Evolutionary conservation across 495 filamentous ascomycete species (phyloP), one percentile per base, ranked within the genome.

Genomic region (Annulohypoxylon stygium): DNA sequence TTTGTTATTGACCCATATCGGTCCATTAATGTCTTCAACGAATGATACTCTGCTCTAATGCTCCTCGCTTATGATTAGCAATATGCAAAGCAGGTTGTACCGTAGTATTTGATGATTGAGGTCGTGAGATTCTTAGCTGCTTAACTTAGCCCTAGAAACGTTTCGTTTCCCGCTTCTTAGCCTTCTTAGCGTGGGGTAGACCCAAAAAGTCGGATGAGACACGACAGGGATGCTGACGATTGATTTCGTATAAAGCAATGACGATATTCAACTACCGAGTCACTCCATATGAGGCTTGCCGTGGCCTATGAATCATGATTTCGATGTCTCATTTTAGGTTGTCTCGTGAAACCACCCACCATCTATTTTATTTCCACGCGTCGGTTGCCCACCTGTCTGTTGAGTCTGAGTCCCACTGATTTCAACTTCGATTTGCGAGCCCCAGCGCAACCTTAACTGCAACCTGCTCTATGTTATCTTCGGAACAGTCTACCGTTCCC

Each of bases 131-230:
- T 37, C 9, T 37, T 30, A 30, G 30, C 30, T 30, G 30, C 30
- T 30, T 30, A 30, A 2, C 30, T 30, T 30, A 30, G 14, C 3
- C 51, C 20, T 51, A 23, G 57, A 45, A 54, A 63, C 61, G 59
- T 61, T 57, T 45, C 48, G 59, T 69, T 69, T 55, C 33, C 9
- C 8, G 16, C n/a, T 6, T 18, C 43, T 47, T 47, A 47, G 43
- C 14, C 23, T 26, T 26, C n/a, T 51, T 57, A 14, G 57, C 57
- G 65, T 54, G 55, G 55, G 65, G 47, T 66, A 48, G 55, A 18
- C 25, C 36, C 57, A n/a, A 61, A 60, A 68, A 41, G 33, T 53
- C 43, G 47, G 65, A 47, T 54, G 37, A 61, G 55, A 68, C 47
- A 47, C 9, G 55, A 51, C 41, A 68, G 34, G 65, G 57, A 48